Percentiles rank a stretch among this genome's conserved stretches.
phyloP scores from a whole-genome alignment of 495 filamentous ascomycete genomes.

The Thozetella sp. region DNA sequence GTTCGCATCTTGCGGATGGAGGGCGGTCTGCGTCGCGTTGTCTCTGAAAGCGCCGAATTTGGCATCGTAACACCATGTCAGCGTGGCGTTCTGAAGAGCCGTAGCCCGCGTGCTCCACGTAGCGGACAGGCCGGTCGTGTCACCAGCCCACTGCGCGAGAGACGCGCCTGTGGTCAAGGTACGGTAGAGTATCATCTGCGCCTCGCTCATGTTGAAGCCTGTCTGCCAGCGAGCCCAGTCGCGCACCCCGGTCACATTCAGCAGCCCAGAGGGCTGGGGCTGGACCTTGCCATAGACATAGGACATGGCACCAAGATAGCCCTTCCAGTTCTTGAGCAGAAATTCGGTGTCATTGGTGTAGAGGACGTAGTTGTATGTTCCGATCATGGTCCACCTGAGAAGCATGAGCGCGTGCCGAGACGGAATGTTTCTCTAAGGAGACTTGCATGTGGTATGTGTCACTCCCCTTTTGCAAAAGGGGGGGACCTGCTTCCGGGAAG shows the following conservation, averaged over 20 bases:
- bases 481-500: slow-evolving; percentile 56
- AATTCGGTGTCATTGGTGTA: slow-evolving; percentile 58
- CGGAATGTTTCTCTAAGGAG: background rate
- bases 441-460: slow-evolving; percentile 66
- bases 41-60: slow-evolving; percentile 57
- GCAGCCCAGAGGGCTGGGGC: slow-evolving; percentile 43
- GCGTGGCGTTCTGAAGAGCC: slow-evolving; percentile 40
- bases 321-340: slow-evolving; percentile 47
- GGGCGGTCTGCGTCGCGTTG: slow-evolving; percentile 44
- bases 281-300: slow-evolving; percentile 54
- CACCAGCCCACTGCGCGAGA: slow-evolving; percentile 51
- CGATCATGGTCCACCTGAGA: slow-evolving; percentile 53
- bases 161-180: slow-evolving; percentile 49
- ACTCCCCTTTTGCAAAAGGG: slow-evolving; percentile 53
- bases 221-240: slow-evolving; percentile 63
- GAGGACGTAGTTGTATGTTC: slow-evolving; percentile 64
- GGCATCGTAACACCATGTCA: slow-evolving; percentile 52
- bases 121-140: slow-evolving; percentile 40
- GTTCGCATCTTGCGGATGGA: slow-evolving; percentile 57
- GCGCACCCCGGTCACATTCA: slow-evolving; percentile 55
- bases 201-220: slow-evolving; percentile 53
- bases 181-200: slow-evolving; percentile 61
- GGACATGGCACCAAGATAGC: slow-evolving; percentile 54
- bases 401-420: background rate
- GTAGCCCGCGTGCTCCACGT: slow-evolving; percentile 42